Percentiles rank a stretch among this genome's conserved stretches.
Conservation (phyloP, 1,284 basidiomycete genomes). For the Trametes hirsuta region DNA sequence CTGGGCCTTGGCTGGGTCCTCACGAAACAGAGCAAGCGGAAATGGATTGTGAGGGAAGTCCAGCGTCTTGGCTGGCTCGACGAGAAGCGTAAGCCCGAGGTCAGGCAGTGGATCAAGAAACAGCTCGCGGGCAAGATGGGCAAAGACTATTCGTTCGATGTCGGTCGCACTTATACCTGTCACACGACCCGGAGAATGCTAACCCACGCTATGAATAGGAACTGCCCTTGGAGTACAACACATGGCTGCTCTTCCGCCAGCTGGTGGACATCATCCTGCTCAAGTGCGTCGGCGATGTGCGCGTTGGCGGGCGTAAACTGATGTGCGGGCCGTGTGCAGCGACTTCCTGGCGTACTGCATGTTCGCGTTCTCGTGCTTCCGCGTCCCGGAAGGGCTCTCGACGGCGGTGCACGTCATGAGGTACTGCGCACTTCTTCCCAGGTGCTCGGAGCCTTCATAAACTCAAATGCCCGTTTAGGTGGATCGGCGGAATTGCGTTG, state of each 20-base stretch:
- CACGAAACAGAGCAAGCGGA: constrained; percentile 91
- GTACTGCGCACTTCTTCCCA: constrained; percentile 37
- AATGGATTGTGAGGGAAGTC: constrained; percentile 88
- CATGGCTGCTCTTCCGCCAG: constrained; percentile 92
- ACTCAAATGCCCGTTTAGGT: constrained; percentile 49
- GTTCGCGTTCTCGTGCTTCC: constrained; percentile 92
- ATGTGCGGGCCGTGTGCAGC: constrained; percentile 42
- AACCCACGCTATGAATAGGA: constrained; percentile 48
- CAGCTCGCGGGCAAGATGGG: constrained; percentile 96
- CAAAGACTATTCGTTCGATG: constrained; percentile 90
- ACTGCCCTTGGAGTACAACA: constrained; percentile 82
- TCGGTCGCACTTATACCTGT: constrained; percentile 39
- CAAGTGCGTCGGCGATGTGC: constrained; percentile 61
- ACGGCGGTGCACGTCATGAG: constrained; percentile 77
- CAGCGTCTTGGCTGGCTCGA: constrained; percentile 89
- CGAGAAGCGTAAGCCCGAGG: constrained; percentile 58
- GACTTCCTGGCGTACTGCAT: constrained; percentile 96
- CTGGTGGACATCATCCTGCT: constrained; percentile 94
- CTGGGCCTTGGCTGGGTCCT: constrained; percentile 93
- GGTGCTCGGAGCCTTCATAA: neutral
- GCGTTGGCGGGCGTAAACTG: neutral
- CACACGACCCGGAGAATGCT: constrained; percentile 24
- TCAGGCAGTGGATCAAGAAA: constrained; percentile 82
- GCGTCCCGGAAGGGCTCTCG: constrained; percentile 80
- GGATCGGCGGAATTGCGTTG: constrained; percentile 84